Evolutionary conservation across 179 eudicot genomes (phyloP).

Genomic region (Beta corolliflora): DNA sequence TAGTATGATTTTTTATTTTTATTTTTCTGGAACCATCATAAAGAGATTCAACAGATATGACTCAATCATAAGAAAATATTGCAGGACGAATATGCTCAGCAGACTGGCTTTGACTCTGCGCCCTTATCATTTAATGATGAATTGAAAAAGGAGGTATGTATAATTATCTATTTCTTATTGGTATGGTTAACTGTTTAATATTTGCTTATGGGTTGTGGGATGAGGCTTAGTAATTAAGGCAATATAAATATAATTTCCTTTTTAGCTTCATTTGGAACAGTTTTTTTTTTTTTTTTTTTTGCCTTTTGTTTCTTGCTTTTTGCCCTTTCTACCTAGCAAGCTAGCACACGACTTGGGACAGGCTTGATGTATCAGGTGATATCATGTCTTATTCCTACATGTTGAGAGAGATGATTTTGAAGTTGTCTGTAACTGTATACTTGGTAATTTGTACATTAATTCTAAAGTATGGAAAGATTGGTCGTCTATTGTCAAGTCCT

Average conservation of each 20-base stretch:
- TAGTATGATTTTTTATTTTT: neutral
- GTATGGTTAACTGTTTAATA: neutral
- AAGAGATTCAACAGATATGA: neutral
- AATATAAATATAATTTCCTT: neutral
- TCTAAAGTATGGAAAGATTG: too few species aligned
- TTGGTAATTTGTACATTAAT: too few species aligned
- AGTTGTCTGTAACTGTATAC: too few species aligned
- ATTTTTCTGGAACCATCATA: neutral
- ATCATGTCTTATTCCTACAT: neutral
- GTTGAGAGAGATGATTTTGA: neutral
- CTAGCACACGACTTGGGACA: neutral
- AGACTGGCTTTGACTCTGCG: conserved; percentile 70
- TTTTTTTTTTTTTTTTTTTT: neutral
- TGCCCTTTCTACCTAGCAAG: neutral
- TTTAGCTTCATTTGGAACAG: neutral
- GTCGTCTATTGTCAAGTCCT: neutral
- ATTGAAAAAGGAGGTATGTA: conserved; percentile 72
- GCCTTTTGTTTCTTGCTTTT: neutral
- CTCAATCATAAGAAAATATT: conserved; percentile 20
- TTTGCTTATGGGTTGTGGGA: neutral
- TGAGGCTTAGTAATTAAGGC: neutral
- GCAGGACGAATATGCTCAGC: conserved; percentile 94
- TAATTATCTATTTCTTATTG: neutral
- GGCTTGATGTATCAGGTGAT: neutral
- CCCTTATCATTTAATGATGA: conserved; percentile 70